Evolutionary conservation across 306 rosid genomes (phyloP).

Genomic region (Castanospermum australe): DNA sequence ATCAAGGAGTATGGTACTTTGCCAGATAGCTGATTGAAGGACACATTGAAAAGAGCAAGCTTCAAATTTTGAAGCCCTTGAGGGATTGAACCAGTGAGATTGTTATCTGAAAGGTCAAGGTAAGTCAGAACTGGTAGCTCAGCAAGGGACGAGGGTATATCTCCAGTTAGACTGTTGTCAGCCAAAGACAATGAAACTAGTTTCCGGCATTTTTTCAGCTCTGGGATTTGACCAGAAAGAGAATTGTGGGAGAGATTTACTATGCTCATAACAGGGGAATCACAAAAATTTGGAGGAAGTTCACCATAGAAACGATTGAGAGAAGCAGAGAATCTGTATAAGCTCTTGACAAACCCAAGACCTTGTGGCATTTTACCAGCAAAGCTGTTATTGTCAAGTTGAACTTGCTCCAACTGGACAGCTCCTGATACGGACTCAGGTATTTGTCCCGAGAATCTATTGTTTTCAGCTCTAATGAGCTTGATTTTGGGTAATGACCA

Average conservation of each 20-base stretch:
- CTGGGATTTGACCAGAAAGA: conserved; percentile 83
- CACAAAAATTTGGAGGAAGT: conserved; percentile 83
- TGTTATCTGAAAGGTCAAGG: conserved; percentile 91
- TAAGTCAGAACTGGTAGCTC: conserved; percentile 90
- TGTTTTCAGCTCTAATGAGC: conserved; percentile 93
- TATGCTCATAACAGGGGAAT: conserved; percentile 96
- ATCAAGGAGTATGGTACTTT: conserved; percentile 77
- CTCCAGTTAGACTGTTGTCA: conserved; percentile 70
- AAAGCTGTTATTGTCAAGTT: conserved; percentile 82
- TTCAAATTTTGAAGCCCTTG: conserved; percentile 85
- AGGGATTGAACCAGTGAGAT: conserved; percentile 89
- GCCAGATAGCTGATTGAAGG: conserved; percentile 88
- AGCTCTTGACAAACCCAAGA: conserved; percentile 73
- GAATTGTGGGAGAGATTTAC: conserved; percentile 84
- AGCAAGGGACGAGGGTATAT: conserved; percentile 70
- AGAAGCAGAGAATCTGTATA: conserved; percentile 93
- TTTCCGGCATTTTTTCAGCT: conserved; percentile 69
- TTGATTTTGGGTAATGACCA: conserved; percentile 85
- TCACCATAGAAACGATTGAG: conserved; percentile 74
- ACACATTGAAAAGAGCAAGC: conserved; percentile 95
- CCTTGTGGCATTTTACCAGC: conserved; percentile 69
- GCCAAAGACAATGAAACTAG: conserved; percentile 88
- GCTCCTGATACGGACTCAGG: conserved; percentile 86
- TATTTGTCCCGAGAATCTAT: conserved; percentile 74
- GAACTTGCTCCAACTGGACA: conserved; percentile 86